These are phyloP conservation scores for Solanum hybrid DNA, from an alignment of 305 asterid genomes.

Conservation along the genomic window DNA sequence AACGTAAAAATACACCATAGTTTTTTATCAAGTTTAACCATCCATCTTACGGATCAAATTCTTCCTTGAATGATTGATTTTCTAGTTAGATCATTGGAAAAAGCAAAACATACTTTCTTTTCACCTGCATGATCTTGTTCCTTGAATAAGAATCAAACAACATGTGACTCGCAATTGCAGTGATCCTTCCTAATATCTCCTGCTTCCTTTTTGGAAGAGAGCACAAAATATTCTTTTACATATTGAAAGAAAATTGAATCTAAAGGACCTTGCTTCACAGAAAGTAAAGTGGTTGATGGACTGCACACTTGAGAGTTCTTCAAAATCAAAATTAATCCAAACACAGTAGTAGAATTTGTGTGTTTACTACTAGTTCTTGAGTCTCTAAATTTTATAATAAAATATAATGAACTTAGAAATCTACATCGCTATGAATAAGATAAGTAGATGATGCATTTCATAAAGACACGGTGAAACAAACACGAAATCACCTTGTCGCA, in stretches of 20 bases:
- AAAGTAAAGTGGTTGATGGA: neutral
- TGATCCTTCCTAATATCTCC: neutral
- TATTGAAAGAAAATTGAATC: neutral
- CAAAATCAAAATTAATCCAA: neutral
- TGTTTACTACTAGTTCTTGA: neutral
- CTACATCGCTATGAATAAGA: neutral
- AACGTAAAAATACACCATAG: neutral
- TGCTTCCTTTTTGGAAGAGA: neutral
- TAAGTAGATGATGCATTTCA: neutral
- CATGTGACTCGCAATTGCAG: neutral
- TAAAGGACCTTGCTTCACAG: neutral
- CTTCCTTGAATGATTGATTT: neutral
- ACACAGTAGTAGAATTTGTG: neutral
- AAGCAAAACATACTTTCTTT: neutral
- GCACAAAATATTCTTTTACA: neutral
- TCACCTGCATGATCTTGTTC: neutral
- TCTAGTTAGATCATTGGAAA: neutral
- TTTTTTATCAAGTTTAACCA: neutral
- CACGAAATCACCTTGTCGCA: constrained; percentile 71
- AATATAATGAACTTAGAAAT: neutral
- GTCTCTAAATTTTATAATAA: neutral
- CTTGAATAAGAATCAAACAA: neutral
- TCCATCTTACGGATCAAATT: neutral
- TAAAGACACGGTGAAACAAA: neutral
- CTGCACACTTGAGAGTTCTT: neutral